Evolutionary conservation across 2,329 filamentous ascomycete genomes (phyloP).

Genomic region (Ceratocystis smalleyi): DNA sequence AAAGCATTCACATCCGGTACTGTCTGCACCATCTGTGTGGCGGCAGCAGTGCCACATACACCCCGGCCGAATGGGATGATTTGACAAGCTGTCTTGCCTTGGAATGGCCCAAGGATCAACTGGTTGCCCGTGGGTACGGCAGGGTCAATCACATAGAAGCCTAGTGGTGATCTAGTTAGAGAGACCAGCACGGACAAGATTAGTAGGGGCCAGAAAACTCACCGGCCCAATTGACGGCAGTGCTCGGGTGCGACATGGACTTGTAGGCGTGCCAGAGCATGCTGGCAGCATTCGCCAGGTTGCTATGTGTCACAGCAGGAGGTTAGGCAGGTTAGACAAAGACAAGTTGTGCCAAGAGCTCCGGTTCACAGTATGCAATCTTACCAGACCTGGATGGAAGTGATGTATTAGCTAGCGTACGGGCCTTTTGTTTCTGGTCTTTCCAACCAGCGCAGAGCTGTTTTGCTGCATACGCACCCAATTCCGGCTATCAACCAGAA

Average conservation of each 20-base stretch:
- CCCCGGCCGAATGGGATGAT: slow-evolving; percentile 57
- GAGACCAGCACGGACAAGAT: neutral
- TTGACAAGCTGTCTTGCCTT: slow-evolving; percentile 68
- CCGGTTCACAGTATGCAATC: neutral
- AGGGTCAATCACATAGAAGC: slow-evolving; percentile 56
- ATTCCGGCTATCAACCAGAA: slow-evolving; percentile 60
- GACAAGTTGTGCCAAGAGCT: neutral
- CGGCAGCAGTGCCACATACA: slow-evolving; percentile 59
- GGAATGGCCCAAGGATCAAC: slow-evolving; percentile 65
- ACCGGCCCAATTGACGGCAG: slow-evolving; percentile 63
- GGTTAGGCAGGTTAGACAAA: neutral
- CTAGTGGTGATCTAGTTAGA: slow-evolving; percentile 24
- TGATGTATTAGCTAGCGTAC: neutral
- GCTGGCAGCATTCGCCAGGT: slow-evolving; percentile 59
- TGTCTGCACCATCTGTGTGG: slow-evolving; percentile 45
- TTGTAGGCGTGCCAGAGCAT: slow-evolving; percentile 69
- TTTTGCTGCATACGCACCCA: slow-evolving; percentile 42
- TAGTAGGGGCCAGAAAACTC: slow-evolving; percentile 18
- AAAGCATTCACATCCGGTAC: slow-evolving; percentile 57
- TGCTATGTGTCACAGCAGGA: slow-evolving; percentile 32
- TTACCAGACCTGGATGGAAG: neutral
- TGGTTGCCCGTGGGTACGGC: slow-evolving; percentile 25
- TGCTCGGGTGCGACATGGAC: slow-evolving; percentile 50
- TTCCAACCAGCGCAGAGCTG: too few species aligned
- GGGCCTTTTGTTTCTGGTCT: neutral